Evolutionary conservation across 2,329 filamentous ascomycete species (phyloP), one percentile per base, ranked within the genome.

Genomic region (Fusarium torulosum): DNA sequence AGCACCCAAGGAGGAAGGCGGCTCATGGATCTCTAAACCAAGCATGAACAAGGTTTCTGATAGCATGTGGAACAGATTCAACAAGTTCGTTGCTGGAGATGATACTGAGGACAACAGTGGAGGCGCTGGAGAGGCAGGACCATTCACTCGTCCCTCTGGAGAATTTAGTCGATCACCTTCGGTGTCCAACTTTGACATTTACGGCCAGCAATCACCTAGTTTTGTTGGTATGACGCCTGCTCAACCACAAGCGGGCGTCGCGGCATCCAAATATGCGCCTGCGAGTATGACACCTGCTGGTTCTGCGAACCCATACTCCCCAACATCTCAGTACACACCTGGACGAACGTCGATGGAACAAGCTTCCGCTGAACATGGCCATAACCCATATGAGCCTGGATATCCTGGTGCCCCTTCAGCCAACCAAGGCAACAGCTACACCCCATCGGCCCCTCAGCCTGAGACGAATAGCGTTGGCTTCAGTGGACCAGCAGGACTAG

Each of bases 1-100:
- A 76, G 91, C 94, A 19, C 93, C 94, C 14, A 93, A 91, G 75
- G 93, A 96, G 69, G 89, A 87, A 55, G 90, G 89, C 8, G 90
- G 88, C 20, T 95, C 94, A 3, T 97, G 95, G 93, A 96, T 99
- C 52, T 91, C 93, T 2, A 97, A 96, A 78, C 94, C 95, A 8
- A 97, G 89, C 77, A 96, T 98, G 87, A 94, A 96, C 78, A 97
- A 96, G 79, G 93, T 98, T 1, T 96, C 94, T 3, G 94, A 91
- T 63, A 93, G 91, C 33, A 88, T 98, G 76, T 94, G 93, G 86
- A 94, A 90, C 67, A 93, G 91, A 60, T 97, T 99, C 80, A 98
- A 94, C 80, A 97, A 94, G 74, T 99, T 99, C 75, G 94, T 99
- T 63, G 90, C 92, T 51, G 96, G 96, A 15, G 95, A 97, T 61